A percentile compares a stretch with the other conserved stretches of the same genome.
These are phyloP conservation scores for Cadophora gregata DNA, from an alignment of 2,329 filamentous ascomycete species.

Conservation along the genomic window DNA sequence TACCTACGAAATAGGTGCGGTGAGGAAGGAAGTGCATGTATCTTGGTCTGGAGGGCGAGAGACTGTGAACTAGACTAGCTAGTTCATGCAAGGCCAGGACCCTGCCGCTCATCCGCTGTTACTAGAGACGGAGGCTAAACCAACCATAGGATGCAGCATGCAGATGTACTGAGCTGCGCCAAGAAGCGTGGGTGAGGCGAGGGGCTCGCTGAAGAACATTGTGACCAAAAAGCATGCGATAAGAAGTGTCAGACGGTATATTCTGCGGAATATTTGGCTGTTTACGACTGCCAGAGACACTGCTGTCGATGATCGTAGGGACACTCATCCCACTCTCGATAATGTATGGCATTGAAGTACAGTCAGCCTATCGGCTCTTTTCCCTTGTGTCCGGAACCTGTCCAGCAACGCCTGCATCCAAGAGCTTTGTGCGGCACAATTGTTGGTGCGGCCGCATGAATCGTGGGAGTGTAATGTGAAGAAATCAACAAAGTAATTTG, in stretches of 20 bases:
- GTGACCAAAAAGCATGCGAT: constrained; percentile 1
- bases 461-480: not conserved
- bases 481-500: not conserved
- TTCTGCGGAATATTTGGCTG: not conserved
- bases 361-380: constrained; percentile 1
- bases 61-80: constrained; percentile 1
- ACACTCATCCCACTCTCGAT: not conserved
- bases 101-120: constrained; percentile 13
- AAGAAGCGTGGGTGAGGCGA: not conserved
- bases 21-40: not conserved
- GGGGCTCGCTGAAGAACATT: not conserved
- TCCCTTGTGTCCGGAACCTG: not conserved
- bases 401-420: not conserved
- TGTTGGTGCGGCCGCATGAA: not conserved
- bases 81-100: not conserved
- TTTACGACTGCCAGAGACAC: not conserved
- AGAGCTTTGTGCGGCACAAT: not conserved
- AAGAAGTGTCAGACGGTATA: not conserved
- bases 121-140: constrained; percentile 5
- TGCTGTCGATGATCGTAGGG: not conserved
- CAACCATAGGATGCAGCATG: not conserved
- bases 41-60: not conserved
- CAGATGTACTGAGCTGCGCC: not conserved
- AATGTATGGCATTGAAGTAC: not conserved
- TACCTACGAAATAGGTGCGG: not conserved